Conservation (phyloP, 1,284 basidiomycete genomes). For the Trametes sp. region DNA sequence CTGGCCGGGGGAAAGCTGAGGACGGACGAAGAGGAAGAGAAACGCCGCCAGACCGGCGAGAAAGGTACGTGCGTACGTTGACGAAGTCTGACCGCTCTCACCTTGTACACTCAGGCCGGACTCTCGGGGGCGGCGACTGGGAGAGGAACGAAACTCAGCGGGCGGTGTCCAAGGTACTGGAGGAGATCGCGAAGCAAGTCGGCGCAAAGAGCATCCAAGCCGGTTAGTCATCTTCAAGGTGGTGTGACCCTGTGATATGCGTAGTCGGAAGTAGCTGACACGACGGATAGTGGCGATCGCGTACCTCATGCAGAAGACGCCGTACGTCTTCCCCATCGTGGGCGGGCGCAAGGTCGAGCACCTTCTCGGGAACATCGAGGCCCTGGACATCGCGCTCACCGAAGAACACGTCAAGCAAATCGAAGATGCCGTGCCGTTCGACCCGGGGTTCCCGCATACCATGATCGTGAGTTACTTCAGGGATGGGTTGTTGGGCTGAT, state of each 20-base stretch:
- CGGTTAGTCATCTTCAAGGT: slow-evolving; percentile 41
- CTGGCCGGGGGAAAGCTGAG: slow-evolving; percentile 35
- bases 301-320: slow-evolving; percentile 31
- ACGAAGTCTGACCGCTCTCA: neutral
- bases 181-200: slow-evolving; percentile 34
- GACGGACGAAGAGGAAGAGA: slow-evolving; percentile 37
- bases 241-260: too few species aligned
- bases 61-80: slow-evolving; percentile 11
- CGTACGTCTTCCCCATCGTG: slow-evolving; percentile 4
- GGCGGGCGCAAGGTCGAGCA: slow-evolving; percentile 60
- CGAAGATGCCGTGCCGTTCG: slow-evolving; percentile 49
- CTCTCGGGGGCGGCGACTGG: slow-evolving; percentile 24
- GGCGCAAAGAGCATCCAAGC: slow-evolving; percentile 31
- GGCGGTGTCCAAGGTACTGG: slow-evolving; percentile 32
- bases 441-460: slow-evolving; percentile 49
- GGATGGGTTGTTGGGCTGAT: neutral
- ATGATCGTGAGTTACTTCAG: slow-evolving; percentile 47
- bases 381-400: slow-evolving; percentile 50
- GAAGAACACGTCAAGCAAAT: slow-evolving; percentile 50
- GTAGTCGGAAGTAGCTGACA: slow-evolving; percentile 47
- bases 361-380: slow-evolving; percentile 53
- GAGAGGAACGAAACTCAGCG: slow-evolving; percentile 34
- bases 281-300: slow-evolving; percentile 5
- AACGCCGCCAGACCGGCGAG: slow-evolving; percentile 29
- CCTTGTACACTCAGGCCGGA: slow-evolving; percentile 15